Conservation (phyloP, 352 stramenopile species). For the Globisporangium irregulare region DNA sequence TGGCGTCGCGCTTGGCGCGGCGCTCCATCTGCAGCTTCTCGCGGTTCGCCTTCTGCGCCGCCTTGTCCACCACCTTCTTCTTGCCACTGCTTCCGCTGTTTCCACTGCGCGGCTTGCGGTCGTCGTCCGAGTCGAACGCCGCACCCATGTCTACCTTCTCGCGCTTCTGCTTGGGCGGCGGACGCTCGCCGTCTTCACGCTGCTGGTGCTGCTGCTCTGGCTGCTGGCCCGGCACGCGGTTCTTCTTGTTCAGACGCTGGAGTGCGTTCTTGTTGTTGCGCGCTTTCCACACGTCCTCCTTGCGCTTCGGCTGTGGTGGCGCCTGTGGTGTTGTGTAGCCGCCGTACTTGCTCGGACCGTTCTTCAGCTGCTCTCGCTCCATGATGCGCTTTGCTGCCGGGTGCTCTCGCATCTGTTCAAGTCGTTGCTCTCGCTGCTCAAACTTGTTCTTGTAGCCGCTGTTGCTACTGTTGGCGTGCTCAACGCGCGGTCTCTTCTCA, state of each 20-base stretch:
- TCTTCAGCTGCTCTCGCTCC: constrained; percentile 16
- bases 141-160: constrained; percentile 76
- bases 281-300: constrained; percentile 16
- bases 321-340: constrained; percentile 3
- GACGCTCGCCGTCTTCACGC: neutral
- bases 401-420: constrained; percentile 11
- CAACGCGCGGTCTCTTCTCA: constrained; percentile 14
- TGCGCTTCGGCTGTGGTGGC: constrained; percentile 24
- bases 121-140: constrained; percentile 67
- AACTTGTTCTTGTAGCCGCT: neutral
- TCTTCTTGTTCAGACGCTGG: constrained; percentile 19
- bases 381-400: constrained; percentile 15
- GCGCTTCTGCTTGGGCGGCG: constrained; percentile 7
- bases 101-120: constrained; percentile 17
- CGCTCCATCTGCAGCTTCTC: constrained; percentile 57
- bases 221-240: constrained; percentile 6
- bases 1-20: constrained; percentile 45
- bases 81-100: constrained; percentile 10
- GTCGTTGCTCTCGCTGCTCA: neutral
- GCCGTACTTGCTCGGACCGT: constrained; percentile 1
- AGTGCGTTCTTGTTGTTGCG: constrained; percentile 19
- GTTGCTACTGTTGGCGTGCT: neutral
- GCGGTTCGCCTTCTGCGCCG: constrained; percentile 49
- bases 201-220: constrained; percentile 11
- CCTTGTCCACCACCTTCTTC: constrained; percentile 47